A percentile compares a stretch with the other conserved stretches of the same genome.
Conservation (phyloP, 139 green algal genomes). For the Zygnema cylindricum region DNA sequence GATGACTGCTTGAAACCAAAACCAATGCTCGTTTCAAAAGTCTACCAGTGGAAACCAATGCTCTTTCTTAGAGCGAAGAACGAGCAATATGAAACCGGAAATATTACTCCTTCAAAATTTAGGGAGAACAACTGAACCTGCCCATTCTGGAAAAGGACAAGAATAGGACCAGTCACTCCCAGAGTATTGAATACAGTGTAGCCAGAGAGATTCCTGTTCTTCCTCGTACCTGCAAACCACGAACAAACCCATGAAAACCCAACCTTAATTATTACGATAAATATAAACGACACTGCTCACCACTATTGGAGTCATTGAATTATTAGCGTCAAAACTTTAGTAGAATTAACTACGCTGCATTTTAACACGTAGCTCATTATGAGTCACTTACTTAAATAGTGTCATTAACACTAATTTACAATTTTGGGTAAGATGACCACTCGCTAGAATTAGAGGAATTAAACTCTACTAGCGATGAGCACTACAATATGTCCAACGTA, state of each 20-base stretch:
- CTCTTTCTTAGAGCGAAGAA: too few relatives aligned
- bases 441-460: too few relatives aligned
- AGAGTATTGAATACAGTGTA: slow-evolving; percentile 50
- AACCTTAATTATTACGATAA: not conserved
- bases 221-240: slow-evolving; percentile 46
- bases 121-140: too few relatives aligned
- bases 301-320: not conserved
- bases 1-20: too few relatives aligned
- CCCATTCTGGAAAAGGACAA: slow-evolving; percentile 51
- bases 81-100: too few relatives aligned
- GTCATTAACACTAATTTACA: too few relatives aligned
- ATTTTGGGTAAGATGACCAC: too few relatives aligned
- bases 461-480: too few relatives aligned
- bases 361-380: not conserved
- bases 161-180: slow-evolving; percentile 34
- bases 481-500: too few relatives aligned
- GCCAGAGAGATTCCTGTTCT: slow-evolving; percentile 41
- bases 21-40: too few relatives aligned
- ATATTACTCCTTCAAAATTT: too few relatives aligned
- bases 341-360: not conserved
- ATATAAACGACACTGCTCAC: not conserved
- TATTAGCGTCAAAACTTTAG: not conserved
- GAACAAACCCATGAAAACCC: not conserved
- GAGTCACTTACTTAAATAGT: not conserved
- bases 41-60: too few relatives aligned